A percentile compares a stretch with the other conserved stretches of the same genome.
phyloP scores from a whole-genome alignment of 805 yeast genomes.

The Saccharomyces mikatae region DNA sequence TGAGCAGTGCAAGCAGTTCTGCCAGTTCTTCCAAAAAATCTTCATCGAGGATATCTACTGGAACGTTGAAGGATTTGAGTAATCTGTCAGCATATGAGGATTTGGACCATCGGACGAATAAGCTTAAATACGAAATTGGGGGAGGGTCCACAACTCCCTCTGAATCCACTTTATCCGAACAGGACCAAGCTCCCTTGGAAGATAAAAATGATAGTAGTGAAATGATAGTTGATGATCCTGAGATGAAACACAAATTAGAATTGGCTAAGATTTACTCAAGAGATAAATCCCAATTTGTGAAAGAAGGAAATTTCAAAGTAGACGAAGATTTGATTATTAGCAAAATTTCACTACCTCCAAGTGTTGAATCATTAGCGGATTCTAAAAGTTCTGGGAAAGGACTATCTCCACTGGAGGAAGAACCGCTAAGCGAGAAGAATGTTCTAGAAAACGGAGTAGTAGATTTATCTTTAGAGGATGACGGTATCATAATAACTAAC shows the following conservation, averaged over 20 bases:
- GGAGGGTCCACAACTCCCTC: background rate
- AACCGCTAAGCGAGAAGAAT: background rate
- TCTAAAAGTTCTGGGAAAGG: background rate
- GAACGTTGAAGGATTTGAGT: constrained; percentile 12
- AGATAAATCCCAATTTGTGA: constrained; percentile 29
- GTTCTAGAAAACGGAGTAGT: background rate
- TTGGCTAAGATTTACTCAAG: constrained; percentile 24
- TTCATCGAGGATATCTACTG: constrained; percentile 16
- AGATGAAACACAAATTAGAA: constrained; percentile 21
- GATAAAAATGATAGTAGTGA: background rate
- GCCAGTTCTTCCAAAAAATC: constrained; percentile 23
- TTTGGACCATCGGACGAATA: constrained; percentile 46
- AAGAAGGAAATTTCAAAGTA: constrained; percentile 29
- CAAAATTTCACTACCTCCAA: constrained; percentile 21
- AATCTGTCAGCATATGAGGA: constrained; percentile 45
- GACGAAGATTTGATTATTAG: constrained; percentile 27
- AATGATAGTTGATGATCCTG: constrained; percentile 8
- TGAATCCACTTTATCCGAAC: background rate
- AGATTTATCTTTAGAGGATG: constrained; percentile 5
- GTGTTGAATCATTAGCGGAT: constrained; percentile 1
- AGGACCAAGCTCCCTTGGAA: constrained; percentile 2
- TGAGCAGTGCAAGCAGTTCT: constrained; percentile 24
- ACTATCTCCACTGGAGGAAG: background rate
- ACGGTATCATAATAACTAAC: constrained; percentile 5
- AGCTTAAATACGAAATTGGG: background rate